phyloP scores from a whole-genome alignment of 495 filamentous ascomycete genomes.

The Aspergillus bridgeri region DNA sequence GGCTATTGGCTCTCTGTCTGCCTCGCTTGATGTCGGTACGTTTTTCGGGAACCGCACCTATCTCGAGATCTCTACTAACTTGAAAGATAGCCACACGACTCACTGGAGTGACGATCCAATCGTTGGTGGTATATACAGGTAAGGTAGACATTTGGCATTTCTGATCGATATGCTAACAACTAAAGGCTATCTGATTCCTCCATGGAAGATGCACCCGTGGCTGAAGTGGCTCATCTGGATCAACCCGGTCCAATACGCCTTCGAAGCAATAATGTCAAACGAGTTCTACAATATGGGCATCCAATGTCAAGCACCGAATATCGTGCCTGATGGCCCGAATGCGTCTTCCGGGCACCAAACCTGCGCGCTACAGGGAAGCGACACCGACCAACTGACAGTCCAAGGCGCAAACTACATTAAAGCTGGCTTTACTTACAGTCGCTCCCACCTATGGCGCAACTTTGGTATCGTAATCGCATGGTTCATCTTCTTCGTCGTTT shows the following conservation, averaged over 20 bases:
- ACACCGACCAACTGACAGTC: conserved; percentile 48
- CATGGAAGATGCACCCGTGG: conserved; percentile 72
- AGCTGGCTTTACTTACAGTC: conserved; percentile 50
- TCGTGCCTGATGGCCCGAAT: conserved; percentile 60
- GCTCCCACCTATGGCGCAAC: conserved; percentile 61
- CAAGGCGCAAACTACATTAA: conserved; percentile 51
- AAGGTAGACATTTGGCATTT: not conserved
- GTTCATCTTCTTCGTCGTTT: conserved; percentile 49
- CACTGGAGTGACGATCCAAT: conserved; percentile 60
- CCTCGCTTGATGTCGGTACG: conserved; percentile 56
- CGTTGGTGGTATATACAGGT: conserved; percentile 71
- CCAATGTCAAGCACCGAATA: conserved; percentile 50
- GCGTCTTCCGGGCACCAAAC: conserved; percentile 53
- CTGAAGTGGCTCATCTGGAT: conserved; percentile 75
- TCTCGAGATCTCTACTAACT: not conserved
- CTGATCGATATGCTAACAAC: not conserved
- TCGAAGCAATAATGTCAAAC: conserved; percentile 65
- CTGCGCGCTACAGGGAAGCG: conserved; percentile 58
- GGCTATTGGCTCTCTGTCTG: conserved; percentile 61
- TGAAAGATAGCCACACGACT: conserved; percentile 51
- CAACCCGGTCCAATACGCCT: conserved; percentile 73
- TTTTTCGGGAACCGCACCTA: conserved; percentile 3
- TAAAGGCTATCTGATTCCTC: conserved; percentile 70
- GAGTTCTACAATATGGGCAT: conserved; percentile 49
- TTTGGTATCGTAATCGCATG: conserved; percentile 59